Percentiles rank a stretch among this genome's conserved stretches.
Conservation (phyloP, 225 moss, liverwort and hornwort genomes). For the Climacium dendroides region DNA sequence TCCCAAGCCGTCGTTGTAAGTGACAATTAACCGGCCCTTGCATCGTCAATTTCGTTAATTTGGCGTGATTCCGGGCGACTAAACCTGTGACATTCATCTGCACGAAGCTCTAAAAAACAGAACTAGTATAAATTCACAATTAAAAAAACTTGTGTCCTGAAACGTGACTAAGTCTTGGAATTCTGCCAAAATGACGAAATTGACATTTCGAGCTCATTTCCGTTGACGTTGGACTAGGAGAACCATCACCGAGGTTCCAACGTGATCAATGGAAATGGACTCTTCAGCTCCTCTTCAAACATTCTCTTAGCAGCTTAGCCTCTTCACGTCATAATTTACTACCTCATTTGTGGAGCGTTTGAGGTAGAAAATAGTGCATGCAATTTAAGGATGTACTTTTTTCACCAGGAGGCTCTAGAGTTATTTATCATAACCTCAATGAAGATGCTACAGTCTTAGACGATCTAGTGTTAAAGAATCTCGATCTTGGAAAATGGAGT, state of each 20-base stretch:
- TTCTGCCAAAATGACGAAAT: not conserved
- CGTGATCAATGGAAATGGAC: not conserved
- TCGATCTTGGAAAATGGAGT: not conserved
- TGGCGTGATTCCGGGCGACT: not conserved
- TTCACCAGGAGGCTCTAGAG: not conserved
- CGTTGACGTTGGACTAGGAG: not conserved
- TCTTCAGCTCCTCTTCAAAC: not conserved
- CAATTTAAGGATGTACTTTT: no score
- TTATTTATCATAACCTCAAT: not conserved
- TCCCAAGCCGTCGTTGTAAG: constrained; percentile 34
- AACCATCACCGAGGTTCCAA: not conserved
- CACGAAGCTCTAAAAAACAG: not conserved
- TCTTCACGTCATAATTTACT: no score
- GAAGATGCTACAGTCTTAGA: not conserved
- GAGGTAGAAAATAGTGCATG: no score
- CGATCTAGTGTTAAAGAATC: not conserved
- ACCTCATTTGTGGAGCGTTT: no score
- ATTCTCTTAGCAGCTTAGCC: not conserved
- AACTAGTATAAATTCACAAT: not conserved
- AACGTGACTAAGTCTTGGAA: not conserved
- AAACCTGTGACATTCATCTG: not conserved
- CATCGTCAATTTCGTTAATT: not conserved
- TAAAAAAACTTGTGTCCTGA: no score
- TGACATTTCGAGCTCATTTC: not conserved
- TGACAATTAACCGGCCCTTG: not conserved